Evolutionary conservation across 73 alveolate genomes (phyloP), one percentile per base, ranked within the genome.

Genomic region (Breviolum minutum): DNA sequence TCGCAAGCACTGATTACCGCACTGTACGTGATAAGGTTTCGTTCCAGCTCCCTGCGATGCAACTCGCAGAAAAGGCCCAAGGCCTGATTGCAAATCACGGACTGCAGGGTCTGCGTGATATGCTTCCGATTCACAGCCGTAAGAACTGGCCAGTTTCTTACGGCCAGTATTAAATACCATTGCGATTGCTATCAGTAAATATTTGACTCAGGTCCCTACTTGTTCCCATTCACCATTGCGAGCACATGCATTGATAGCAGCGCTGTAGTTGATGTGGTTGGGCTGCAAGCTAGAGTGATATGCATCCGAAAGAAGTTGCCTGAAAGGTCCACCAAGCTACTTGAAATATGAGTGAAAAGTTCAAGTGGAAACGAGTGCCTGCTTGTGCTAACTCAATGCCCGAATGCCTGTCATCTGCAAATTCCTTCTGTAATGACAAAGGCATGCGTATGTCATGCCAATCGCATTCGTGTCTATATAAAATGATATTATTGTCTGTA

Each of bases 1-100:
- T 88, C 95, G 29, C 95, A 88, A 9, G 95, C 95, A 48, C 73
- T 88, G 62, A 88, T 60, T 8, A 70, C 85, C 5, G 71, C 71
- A 63, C 73, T 68, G 61, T 29, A 22, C 22, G 77, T 29, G 66
- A 87, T 87, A 32, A 87, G 74, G 95, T 87, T 87, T 32, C 48
- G 32, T 26, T 87, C 95, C 82, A 87, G 95, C 68, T 73, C 48
- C 30, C 22, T 30, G 16, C 77, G 29, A 64, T 73, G 69, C 95
- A 87, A 29, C 16, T 27, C 81, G 68, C 32, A 27, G 26, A 87
- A 68, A 63, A 87, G 68, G 30, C 27, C 64, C 63, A 87, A 20
- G 10, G 94, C 94, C 94, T 84, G 63, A 29, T 22, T 5, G 54
- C 54, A 40, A 40, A 40, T 40, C 54, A 40, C 54, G 54, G 54